phyloP scores from a whole-genome alignment of 768 basidiomycete species.

The Agaricus bisporus region DNA sequence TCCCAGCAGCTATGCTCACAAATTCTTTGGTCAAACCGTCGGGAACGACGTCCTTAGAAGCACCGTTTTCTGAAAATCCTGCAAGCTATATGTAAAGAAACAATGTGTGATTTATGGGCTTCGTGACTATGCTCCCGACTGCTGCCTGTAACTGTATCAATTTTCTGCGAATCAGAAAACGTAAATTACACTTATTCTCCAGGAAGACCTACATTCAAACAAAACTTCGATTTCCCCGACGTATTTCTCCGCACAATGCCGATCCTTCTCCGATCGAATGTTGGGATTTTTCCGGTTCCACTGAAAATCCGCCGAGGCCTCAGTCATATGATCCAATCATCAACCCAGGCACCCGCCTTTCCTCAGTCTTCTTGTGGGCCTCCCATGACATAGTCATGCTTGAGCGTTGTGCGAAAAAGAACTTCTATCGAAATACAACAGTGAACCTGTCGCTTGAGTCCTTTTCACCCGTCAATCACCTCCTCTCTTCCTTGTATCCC shows the following conservation, averaged over 20 bases:
- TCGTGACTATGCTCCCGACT: too few species aligned
- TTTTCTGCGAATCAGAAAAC: not conserved
- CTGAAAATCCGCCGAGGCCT: not conserved
- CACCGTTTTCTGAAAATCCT: slow-evolving; percentile 18
- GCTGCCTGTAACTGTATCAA: not conserved
- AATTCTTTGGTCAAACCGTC: slow-evolving; percentile 27
- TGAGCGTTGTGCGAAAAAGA: too few species aligned
- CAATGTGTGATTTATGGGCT: not conserved
- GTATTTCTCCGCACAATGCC: slow-evolving; percentile 1
- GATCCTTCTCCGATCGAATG: not conserved
- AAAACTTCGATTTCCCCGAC: not conserved
- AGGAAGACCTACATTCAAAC: not conserved
- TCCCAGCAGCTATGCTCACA: slow-evolving; percentile 41
- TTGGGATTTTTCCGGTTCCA: not conserved
- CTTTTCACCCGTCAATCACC: too few species aligned
- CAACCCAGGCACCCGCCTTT: too few species aligned
- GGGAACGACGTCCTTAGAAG: slow-evolving; percentile 18
- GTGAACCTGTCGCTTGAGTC: too few species aligned
- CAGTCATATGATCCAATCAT: slow-evolving; percentile 5
- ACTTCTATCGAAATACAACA: too few species aligned
- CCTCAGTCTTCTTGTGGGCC: too few species aligned
- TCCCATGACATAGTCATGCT: too few species aligned
- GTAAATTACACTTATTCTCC: too few species aligned
- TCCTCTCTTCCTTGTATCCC: not conserved
- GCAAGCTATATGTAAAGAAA: not conserved